Evolutionary conservation across 2,329 filamentous ascomycete genomes (phyloP).

Genomic region (Stagonosporopsis rhizophila): DNA sequence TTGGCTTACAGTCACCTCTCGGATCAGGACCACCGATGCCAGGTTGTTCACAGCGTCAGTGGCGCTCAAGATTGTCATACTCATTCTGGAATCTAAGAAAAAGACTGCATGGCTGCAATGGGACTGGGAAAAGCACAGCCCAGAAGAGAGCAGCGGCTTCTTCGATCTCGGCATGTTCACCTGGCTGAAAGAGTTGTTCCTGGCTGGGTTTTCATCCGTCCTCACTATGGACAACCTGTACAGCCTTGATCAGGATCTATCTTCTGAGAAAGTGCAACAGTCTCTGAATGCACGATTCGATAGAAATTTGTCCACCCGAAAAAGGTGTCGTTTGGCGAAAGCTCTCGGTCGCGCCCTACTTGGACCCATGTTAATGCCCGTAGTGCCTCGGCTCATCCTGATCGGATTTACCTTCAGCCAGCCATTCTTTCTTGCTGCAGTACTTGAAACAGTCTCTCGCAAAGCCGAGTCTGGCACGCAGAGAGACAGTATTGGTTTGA

Average conservation of each 20-base stretch:
- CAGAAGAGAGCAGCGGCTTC: constrained; percentile 46
- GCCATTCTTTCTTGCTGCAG: constrained; percentile 32
- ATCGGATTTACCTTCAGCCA: constrained; percentile 38
- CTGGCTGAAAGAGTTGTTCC: constrained; percentile 48
- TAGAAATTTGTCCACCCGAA: constrained; percentile 18
- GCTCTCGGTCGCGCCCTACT: constrained; percentile 31
- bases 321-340: constrained; percentile 29
- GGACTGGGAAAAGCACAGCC: constrained; percentile 34
- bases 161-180: constrained; percentile 45
- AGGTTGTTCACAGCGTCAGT: constrained; percentile 21
- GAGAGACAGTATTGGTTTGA: constrained; percentile 3
- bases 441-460: constrained; percentile 17
- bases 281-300: constrained; percentile 7
- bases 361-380: constrained; percentile 20
- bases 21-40: constrained; percentile 14
- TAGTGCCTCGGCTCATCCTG: constrained; percentile 30
- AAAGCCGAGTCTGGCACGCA: constrained; percentile 14
- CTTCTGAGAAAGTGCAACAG: constrained; percentile 15
- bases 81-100: constrained; percentile 31
- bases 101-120: constrained; percentile 36
- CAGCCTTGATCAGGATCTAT: constrained; percentile 28
- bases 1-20: constrained; percentile 14
- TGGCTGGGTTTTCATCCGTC: constrained; percentile 36
- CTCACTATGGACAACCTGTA: constrained; percentile 42
- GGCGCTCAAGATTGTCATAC: constrained; percentile 25